Conservation (phyloP, 805 yeast genomes). For the Kodamaea restingae region DNA sequence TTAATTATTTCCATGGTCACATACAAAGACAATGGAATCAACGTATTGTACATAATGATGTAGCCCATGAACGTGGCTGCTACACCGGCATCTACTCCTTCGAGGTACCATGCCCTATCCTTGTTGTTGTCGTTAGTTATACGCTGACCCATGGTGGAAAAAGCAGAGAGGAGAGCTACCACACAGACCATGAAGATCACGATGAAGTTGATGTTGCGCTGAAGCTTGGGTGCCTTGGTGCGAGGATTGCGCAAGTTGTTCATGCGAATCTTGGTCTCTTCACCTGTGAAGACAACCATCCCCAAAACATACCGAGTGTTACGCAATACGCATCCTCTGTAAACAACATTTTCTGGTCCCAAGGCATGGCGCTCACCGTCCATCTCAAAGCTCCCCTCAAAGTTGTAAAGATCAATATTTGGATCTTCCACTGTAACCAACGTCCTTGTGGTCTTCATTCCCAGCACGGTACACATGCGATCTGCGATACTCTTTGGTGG, state of each 20-base stretch:
- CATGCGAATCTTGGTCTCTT: slow-evolving; percentile 93
- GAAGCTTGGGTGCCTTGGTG: slow-evolving; percentile 90
- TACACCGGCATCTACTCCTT: slow-evolving; percentile 69
- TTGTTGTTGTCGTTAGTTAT: slow-evolving; percentile 41
- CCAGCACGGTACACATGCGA: slow-evolving; percentile 45
- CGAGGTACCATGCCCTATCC: slow-evolving; percentile 65
- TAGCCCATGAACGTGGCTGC: slow-evolving; percentile 94
- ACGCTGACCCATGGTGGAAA: slow-evolving; percentile 78
- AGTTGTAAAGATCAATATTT: slow-evolving; percentile 83
- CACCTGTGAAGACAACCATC: slow-evolving; percentile 87
- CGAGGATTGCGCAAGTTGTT: slow-evolving; percentile 88
- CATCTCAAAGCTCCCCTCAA: slow-evolving; percentile 68
- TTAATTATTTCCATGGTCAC: slow-evolving; percentile 96
- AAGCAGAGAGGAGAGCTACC: slow-evolving; percentile 68
- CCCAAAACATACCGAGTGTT: slow-evolving; percentile 77
- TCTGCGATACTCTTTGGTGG: slow-evolving; percentile 65
- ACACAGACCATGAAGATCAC: slow-evolving; percentile 84
- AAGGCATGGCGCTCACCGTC: slow-evolving; percentile 48
- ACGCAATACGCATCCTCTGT: slow-evolving; percentile 85
- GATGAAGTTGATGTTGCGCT: slow-evolving; percentile 73
- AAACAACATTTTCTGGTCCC: slow-evolving; percentile 77
- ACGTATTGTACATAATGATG: slow-evolving; percentile 93
- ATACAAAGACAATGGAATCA: slow-evolving; percentile 90
- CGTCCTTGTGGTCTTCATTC: slow-evolving; percentile 48
- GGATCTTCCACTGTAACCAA: slow-evolving; percentile 82